Evolutionary conservation across 495 filamentous ascomycete genomes (phyloP), one percentile per base, ranked within the genome.

Genomic region (Apiosordaria backusii): DNA sequence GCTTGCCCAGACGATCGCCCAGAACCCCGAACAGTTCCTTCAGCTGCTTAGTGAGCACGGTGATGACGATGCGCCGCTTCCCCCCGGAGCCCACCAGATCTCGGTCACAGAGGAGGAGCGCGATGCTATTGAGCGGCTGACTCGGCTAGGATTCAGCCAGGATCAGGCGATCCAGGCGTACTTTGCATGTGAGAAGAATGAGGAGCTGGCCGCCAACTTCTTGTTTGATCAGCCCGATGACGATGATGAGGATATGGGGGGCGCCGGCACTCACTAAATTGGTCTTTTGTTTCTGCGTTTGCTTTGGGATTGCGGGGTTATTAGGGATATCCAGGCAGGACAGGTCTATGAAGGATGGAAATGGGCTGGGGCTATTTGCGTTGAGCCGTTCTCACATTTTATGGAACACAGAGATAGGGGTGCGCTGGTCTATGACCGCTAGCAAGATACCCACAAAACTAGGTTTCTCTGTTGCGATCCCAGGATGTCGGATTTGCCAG

Each of bases 121-220:
- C 55, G 93, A 96, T 73, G 95, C 95, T 6, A 99, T 99, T 71
- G 95, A 99, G 82, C 84, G 95, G 73, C 82, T 99, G 68, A 94
- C 91, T 76, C 88, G 88, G 64, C 87, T 99, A 27, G 95, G 95
- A 13, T 99, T 99, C 76, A 86, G 93, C 61, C 89, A 93, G 27
- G 94, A 98, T 71, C 85, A 90, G 69, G 96, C 94, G 54, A 97
- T 99, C 74, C 95, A 99, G 81, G 95, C 95, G 15, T 99, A 98
- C 81, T 98, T 99, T 76, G 95, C 95, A 6, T 99, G 95, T 77
- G 95, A 99, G 79, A 99, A 98, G 84, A 97, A 99, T 77, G 95
- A 99, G 78, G 95, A 99, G 76, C 82, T 98, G 45, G 93, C 95
- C 3, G 95, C 95, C 29, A 99, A 99, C 75, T 97, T 97, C 79